Conservation (phyloP, 2,329 filamentous ascomycete genomes). For the Phaeosphaeria sp. region DNA sequence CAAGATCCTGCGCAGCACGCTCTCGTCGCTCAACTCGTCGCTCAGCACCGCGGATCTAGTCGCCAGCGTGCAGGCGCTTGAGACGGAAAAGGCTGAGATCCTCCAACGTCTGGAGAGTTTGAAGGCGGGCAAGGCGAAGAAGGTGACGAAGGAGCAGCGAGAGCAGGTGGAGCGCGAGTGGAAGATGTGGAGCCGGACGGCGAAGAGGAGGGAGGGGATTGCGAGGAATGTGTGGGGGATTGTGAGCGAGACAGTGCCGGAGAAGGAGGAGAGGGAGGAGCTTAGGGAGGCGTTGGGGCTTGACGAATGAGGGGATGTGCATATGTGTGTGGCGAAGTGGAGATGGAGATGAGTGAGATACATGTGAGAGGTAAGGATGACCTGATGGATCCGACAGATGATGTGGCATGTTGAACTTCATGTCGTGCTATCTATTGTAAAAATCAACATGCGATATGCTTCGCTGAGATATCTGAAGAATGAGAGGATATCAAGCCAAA, state of each 20-base stretch:
- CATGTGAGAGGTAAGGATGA: neutral
- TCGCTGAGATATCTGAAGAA: neutral
- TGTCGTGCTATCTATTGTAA: neutral
- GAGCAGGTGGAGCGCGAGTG: constrained; percentile 55
- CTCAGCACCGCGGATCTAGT: constrained; percentile 61
- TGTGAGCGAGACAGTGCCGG: constrained; percentile 57
- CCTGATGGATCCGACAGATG: neutral
- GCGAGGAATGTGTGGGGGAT: constrained; percentile 59
- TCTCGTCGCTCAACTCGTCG: constrained; percentile 55
- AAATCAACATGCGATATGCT: neutral
- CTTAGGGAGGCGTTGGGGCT: constrained; percentile 56
- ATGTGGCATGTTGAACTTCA: neutral
- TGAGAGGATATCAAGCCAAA: neutral
- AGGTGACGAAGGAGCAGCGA: constrained; percentile 58
- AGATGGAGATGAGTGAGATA: neutral
- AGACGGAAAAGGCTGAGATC: constrained; percentile 54
- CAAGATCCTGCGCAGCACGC: constrained; percentile 57
- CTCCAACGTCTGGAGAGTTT: constrained; percentile 50
- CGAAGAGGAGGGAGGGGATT: constrained; percentile 55
- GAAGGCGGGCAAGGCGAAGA: constrained; percentile 51
- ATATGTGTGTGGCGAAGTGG: neutral
- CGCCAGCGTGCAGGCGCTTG: constrained; percentile 51
- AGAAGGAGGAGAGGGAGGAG: constrained; percentile 56
- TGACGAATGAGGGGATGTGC: constrained; percentile 33
- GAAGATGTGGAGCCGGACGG: constrained; percentile 51